Evolutionary conservation across 2,329 filamentous ascomycete genomes (phyloP), one percentile per base, ranked within the genome.

Genomic region (Claviceps pazoutovae): DNA sequence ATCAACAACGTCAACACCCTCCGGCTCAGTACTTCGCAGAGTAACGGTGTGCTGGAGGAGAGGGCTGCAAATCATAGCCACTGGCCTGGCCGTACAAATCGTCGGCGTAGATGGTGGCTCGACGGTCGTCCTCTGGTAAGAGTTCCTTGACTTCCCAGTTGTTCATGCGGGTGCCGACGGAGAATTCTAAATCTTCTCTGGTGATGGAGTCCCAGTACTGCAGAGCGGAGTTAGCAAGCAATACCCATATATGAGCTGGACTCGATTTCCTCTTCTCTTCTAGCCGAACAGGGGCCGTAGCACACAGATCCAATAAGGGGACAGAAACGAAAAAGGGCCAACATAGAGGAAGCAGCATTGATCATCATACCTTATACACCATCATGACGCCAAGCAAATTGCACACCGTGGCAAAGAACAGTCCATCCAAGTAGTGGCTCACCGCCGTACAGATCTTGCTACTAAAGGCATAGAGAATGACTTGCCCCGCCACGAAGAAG

Each of bases 171-270:
- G 88, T 88, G 57, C 91, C 91, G 48, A 98, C 93, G 2, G 89
- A 95, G 70, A 98, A 98, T 66, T 98, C 93, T 58, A 98, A 83
- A 67, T 98, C 93, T 71, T 98, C 93, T 64, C 87, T 89, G 21
- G 93, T 98, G 68, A 98, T 98, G 16, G 90, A 96, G 65, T 98
- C 93, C 93, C 93, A 98, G 74, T 95, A 98, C 89, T 93, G 59
- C 51, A 53, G 53, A 46, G 48, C 59, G 5, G n/a, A 13, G 45
- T 49, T 17, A 50, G 49, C 41, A 44, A 26, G n/a, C 21, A 43
- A 2, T 21, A 48, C 2, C 17, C 37, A 2, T 11, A 14, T 9
- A 21, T 47, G 8, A 2, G 30, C 4, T 23, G 2, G 8, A 43
- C 19, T 21, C 21, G 41, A 19, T 16, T 42, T 42, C 11, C 4